phyloP scores from a whole-genome alignment of 192 early-diverging fungal genomes.

The Coemansia sp. region DNA sequence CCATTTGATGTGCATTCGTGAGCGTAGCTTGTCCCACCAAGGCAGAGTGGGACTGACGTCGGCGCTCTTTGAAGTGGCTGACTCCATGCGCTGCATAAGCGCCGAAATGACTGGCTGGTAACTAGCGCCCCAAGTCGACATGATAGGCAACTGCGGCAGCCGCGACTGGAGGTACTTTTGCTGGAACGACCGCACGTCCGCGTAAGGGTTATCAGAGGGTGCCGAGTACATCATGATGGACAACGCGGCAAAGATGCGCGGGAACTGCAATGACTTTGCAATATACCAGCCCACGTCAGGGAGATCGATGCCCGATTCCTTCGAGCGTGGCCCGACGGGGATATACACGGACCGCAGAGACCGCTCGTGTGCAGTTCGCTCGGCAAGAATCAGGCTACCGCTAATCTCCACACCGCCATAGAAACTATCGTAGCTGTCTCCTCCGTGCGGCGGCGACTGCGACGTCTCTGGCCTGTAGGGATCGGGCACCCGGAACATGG shows the following conservation, averaged over 20 bases:
- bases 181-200: constrained; percentile 14
- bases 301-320: constrained; percentile 27
- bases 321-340: constrained; percentile 42
- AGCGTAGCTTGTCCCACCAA: constrained; percentile 62
- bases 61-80: constrained; percentile 49
- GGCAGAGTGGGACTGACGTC: constrained; percentile 54
- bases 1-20: constrained; percentile 42
- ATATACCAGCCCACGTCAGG: constrained; percentile 47
- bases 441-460: background rate
- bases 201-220: constrained; percentile 9
- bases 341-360: constrained; percentile 50
- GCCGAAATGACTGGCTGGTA: constrained; percentile 58
- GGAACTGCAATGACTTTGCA: constrained; percentile 54
- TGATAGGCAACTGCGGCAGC: constrained; percentile 45
- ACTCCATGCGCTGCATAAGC: constrained; percentile 58
- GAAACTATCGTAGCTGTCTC: constrained; percentile 42
- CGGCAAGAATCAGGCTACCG: constrained; percentile 47
- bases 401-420: constrained; percentile 49
- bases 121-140: constrained; percentile 57
- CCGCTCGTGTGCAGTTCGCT: constrained; percentile 40
- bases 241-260: constrained; percentile 45
- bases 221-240: constrained; percentile 52
- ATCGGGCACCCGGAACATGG: constrained; percentile 56
- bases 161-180: constrained; percentile 16
- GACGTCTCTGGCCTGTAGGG: constrained; percentile 35